phyloP scores from a whole-genome alignment of 2,329 filamentous ascomycete species.

The Alternaria solani region DNA sequence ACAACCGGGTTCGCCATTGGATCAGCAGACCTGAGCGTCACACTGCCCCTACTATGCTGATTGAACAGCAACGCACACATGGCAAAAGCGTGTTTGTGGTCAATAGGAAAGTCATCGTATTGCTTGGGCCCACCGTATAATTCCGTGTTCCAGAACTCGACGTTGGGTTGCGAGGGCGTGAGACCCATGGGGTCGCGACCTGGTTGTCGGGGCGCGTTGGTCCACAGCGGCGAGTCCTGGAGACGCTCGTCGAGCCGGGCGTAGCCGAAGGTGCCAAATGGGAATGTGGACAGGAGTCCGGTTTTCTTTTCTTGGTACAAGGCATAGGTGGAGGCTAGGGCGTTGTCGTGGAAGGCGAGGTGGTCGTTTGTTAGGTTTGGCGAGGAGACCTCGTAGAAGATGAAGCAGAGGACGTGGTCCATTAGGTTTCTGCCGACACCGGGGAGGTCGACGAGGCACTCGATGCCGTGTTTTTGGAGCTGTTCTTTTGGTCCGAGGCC shows the following conservation, averaged over 20 bases:
- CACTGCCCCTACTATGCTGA: constrained; percentile 64
- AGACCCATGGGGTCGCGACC: constrained; percentile 70
- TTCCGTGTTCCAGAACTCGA: constrained; percentile 70
- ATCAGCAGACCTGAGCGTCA: constrained; percentile 60
- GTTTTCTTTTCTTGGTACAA: constrained; percentile 67
- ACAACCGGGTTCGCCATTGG: constrained; percentile 63
- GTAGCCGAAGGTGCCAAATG: constrained; percentile 69
- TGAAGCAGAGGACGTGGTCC: constrained; percentile 66
- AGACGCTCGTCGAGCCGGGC: constrained; percentile 69
- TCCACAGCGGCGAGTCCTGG: constrained; percentile 63
- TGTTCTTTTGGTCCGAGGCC: constrained; percentile 66
- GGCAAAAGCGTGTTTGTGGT: constrained; percentile 64
- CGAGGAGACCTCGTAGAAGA: constrained; percentile 68
- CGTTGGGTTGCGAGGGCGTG: constrained; percentile 63
- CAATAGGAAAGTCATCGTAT: constrained; percentile 61
- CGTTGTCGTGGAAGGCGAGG: constrained; percentile 64
- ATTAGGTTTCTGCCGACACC: constrained; percentile 71
- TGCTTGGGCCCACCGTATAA: constrained; percentile 69
- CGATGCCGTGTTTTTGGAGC: constrained; percentile 62
- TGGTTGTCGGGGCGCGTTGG: constrained; percentile 53
- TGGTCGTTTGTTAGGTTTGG: constrained; percentile 64
- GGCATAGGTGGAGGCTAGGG: constrained; percentile 58
- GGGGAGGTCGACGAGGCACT: constrained; percentile 62
- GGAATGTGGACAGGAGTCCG: constrained; percentile 67
- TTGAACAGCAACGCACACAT: constrained; percentile 67